These are phyloP conservation scores for Coniferiporia sulphurascens DNA, from an alignment of 1,284 basidiomycete species.

Conservation along the genomic window DNA sequence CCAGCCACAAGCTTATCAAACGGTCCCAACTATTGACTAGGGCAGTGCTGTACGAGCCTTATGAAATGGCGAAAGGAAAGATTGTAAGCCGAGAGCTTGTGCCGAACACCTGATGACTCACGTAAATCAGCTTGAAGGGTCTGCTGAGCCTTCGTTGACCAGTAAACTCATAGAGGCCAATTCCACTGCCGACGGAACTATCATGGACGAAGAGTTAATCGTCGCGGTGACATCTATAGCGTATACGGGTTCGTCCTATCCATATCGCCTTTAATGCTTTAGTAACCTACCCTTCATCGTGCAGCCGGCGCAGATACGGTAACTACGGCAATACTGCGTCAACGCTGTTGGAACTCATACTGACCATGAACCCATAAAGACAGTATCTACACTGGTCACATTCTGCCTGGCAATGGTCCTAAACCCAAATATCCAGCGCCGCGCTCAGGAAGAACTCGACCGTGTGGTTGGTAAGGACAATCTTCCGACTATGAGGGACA, in stretches of 20 bases:
- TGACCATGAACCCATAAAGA: background rate
- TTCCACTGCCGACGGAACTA: background rate
- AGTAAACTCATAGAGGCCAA: slow-evolving; percentile 12
- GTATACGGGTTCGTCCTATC: slow-evolving; percentile 7
- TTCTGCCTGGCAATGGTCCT: slow-evolving; percentile 19
- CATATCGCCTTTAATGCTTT: background rate
- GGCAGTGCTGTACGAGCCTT: slow-evolving; percentile 7
- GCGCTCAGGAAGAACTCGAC: slow-evolving; percentile 19
- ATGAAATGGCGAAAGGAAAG: slow-evolving; percentile 11
- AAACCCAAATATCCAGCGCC: slow-evolving; percentile 16
- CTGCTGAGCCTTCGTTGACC: slow-evolving; percentile 9
- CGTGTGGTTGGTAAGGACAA: slow-evolving; percentile 22
- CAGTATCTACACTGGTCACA: slow-evolving; percentile 12
- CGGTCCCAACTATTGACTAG: slow-evolving; percentile 34
- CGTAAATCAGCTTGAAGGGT: background rate
- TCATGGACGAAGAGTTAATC: slow-evolving; percentile 5
- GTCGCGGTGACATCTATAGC: background rate
- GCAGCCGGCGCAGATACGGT: background rate
- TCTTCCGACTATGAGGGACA: slow-evolving; percentile 21
- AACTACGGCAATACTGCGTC: background rate
- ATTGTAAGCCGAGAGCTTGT: slow-evolving; percentile 6
- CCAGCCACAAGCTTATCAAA: slow-evolving; percentile 46
- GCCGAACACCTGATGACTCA: slow-evolving; percentile 1
- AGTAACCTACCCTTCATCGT: background rate
- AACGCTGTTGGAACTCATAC: background rate